phyloP scores from a whole-genome alignment of 73 alveolate genomes.

The Tetrahymena malaccensis region DNA sequence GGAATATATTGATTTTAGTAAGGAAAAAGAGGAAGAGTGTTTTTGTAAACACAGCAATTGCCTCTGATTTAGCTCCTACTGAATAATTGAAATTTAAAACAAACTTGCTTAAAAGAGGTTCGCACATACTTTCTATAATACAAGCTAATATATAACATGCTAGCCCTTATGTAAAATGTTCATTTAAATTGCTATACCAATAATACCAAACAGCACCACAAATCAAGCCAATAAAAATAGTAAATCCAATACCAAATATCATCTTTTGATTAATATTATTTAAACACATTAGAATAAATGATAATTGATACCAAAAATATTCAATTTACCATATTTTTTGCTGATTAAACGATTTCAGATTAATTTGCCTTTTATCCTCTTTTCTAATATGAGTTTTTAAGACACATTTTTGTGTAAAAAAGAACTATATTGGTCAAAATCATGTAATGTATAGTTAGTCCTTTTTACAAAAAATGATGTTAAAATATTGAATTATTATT shows the following conservation, averaged over 20 bases:
- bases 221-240: constrained; percentile 9
- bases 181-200: neutral
- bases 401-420: neutral
- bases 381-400: neutral
- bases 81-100: neutral
- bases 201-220: neutral
- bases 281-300: too few relatives aligned
- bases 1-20: neutral
- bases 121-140: constrained; percentile 21
- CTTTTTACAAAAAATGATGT: neutral
- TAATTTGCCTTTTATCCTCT: constrained; percentile 1
- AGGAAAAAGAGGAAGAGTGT: neutral
- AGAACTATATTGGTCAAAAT: neutral
- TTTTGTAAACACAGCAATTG: constrained; percentile 17
- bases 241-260: constrained; percentile 10
- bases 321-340: neutral
- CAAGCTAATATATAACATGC: neutral
- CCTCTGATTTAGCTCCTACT: constrained; percentile 11
- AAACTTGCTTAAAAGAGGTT: neutral
- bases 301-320: neutral
- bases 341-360: neutral
- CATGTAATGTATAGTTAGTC: neutral
- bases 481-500: neutral
- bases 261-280: constrained; percentile 3
- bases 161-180: neutral